Conservation (phyloP, 208 protist species). For the Entamoeba invadens region DNA sequence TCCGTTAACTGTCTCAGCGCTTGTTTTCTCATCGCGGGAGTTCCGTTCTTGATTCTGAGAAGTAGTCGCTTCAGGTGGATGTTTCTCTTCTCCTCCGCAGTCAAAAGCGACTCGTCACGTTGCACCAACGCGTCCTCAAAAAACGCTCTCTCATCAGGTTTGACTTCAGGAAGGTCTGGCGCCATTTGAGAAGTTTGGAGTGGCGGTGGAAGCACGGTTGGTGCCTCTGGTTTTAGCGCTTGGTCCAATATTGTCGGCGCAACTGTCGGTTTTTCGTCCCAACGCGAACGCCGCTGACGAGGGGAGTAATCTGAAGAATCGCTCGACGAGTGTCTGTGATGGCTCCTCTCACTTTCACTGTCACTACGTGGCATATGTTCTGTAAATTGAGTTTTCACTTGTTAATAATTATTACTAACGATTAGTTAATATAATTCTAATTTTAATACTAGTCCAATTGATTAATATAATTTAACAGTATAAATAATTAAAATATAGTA, state of each 20-base stretch:
- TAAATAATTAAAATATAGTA: too few species aligned
- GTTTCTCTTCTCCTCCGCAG: not conserved
- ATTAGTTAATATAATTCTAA: too few species aligned
- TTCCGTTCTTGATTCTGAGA: conserved; percentile 96
- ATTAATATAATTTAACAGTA: too few species aligned
- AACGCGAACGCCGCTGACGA: not conserved
- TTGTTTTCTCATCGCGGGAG: conserved; percentile 74
- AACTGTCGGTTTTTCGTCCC: not conserved
- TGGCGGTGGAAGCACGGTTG: not conserved
- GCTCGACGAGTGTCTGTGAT: not conserved
- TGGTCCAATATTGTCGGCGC: not conserved
- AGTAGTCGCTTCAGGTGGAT: conserved; percentile 76
- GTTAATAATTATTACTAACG: too few species aligned
- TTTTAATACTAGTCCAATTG: too few species aligned
- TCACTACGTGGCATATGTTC: too few species aligned
- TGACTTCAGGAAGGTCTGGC: not conserved
- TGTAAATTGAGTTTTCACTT: not conserved
- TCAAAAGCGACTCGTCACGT: not conserved
- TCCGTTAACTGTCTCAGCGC: conserved; percentile 83
- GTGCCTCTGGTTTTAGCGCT: not conserved
- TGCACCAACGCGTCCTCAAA: not conserved
- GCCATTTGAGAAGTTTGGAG: not conserved
- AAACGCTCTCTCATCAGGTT: not conserved
- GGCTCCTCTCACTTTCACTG: not conserved
- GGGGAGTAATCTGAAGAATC: not conserved